Conservation (phyloP, 495 filamentous ascomycete genomes). For the Penicillium nucicola region DNA sequence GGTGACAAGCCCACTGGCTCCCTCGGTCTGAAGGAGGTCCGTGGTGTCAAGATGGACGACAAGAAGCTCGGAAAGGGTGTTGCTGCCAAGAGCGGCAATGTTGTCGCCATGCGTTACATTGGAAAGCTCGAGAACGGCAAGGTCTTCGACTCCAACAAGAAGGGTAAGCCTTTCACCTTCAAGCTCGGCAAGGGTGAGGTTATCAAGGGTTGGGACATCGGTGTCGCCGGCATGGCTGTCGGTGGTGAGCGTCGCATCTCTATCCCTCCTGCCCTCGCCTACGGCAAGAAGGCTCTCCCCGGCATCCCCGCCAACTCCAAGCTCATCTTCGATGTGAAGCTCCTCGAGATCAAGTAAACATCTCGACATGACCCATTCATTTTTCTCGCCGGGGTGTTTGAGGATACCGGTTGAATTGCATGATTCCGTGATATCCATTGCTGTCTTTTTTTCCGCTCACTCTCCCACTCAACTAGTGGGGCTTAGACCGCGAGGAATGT, state of each 20-base stretch:
- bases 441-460: conserved; percentile 31
- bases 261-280: conserved; percentile 80
- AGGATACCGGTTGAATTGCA: conserved; percentile 29
- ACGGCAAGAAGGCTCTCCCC: conserved; percentile 74
- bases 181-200: conserved; percentile 91
- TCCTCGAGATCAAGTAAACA: conserved; percentile 62
- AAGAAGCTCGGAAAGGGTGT: conserved; percentile 84
- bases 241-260: conserved; percentile 90
- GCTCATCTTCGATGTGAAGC: conserved; percentile 90
- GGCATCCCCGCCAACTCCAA: conserved; percentile 89
- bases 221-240: conserved; percentile 84
- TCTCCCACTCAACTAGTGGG: conserved; percentile 25
- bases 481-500: conserved; percentile 38
- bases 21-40: conserved; percentile 69
- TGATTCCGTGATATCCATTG: conserved; percentile 45
- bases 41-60: conserved; percentile 91
- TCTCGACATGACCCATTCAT: conserved; percentile 18
- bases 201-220: conserved; percentile 98
- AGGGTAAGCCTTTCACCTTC: conserved; percentile 94
- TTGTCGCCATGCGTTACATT: conserved; percentile 92
- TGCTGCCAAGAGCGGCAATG: conserved; percentile 79
- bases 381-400: conserved; percentile 35
- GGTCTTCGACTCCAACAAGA: conserved; percentile 96
- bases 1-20: conserved; percentile 53
- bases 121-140: conserved; percentile 91